Evolutionary conservation across 768 basidiomycete species (phyloP).

Genomic region (Amanita brunnescens): DNA sequence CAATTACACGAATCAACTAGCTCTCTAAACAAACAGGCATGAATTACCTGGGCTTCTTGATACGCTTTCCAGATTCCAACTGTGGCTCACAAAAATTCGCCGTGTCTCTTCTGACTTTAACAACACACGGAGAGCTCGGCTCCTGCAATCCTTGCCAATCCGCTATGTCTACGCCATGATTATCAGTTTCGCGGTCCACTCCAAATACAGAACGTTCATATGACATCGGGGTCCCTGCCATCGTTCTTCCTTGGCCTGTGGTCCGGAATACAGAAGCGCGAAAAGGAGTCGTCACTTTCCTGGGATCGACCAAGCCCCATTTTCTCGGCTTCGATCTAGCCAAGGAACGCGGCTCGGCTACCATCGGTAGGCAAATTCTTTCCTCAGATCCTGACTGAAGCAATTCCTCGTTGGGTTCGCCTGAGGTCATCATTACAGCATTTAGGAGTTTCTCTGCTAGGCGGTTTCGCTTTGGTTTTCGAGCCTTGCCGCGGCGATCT

Average conservation of each 20-base stretch:
- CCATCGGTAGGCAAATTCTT: background rate
- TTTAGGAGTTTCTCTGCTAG: background rate
- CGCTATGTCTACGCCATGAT: background rate
- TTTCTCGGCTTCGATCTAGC: background rate
- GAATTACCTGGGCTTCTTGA: too few relatives aligned
- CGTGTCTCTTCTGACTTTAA: too few relatives aligned
- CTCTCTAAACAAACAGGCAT: background rate
- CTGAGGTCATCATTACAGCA: background rate
- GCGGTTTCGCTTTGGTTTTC: background rate
- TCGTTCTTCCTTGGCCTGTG: background rate
- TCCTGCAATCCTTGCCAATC: background rate
- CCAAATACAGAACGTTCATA: background rate
- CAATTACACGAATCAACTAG: background rate
- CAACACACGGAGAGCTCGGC: background rate
- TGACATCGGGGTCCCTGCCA: background rate
- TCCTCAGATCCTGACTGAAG: background rate
- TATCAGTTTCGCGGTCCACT: background rate
- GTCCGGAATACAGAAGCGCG: background rate
- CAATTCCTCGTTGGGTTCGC: background rate
- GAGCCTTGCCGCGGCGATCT: background rate
- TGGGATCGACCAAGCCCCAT: constrained; percentile 5
- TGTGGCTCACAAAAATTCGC: too few relatives aligned
- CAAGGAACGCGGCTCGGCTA: background rate
- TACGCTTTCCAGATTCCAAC: too few relatives aligned
- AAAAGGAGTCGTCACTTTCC: constrained; percentile 2